A percentile compares a stretch with the other conserved stretches of the same genome.
Evolutionary conservation across 768 basidiomycete species (phyloP).

Genomic region (Phaeotremella fagi): DNA sequence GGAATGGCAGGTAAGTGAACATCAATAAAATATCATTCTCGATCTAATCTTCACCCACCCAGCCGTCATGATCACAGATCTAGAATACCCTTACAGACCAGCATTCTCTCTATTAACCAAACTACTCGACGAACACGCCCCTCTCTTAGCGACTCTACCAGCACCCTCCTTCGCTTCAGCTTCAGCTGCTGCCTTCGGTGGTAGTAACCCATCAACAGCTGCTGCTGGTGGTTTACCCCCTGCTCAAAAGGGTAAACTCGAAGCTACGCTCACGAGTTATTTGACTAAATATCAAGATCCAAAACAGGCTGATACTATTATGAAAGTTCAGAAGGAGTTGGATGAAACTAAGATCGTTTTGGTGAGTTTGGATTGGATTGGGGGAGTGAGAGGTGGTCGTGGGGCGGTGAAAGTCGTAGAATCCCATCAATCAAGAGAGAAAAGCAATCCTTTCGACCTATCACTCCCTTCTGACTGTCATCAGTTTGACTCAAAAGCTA

Average conservation of each 20-base stretch:
- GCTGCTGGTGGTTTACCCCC: constrained; percentile 64
- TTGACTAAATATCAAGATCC: constrained; percentile 94
- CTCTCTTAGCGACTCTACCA: constrained; percentile 56
- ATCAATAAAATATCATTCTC: constrained; percentile 2
- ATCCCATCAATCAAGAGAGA: too few relatives aligned
- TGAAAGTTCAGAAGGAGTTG: constrained; percentile 95
- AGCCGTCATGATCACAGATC: constrained; percentile 90
- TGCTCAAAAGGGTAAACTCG: constrained; percentile 53
- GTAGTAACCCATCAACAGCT: constrained; percentile 45
- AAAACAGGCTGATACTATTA: constrained; percentile 91
- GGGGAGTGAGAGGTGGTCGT: too few relatives aligned
- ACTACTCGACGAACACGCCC: constrained; percentile 82
- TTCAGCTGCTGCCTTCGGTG: constrained; percentile 33
- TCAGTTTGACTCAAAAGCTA: too few relatives aligned
- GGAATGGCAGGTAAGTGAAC: constrained; percentile 63
- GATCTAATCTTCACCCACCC: too few relatives aligned
- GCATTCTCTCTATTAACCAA: constrained; percentile 93
- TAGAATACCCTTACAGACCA: constrained; percentile 93
- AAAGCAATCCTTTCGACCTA: too few relatives aligned
- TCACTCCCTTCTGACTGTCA: too few relatives aligned
- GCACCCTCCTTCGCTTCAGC: constrained; percentile 31
- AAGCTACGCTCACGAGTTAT: constrained; percentile 56
- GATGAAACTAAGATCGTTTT: constrained; percentile 99
- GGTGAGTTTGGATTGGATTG: constrained; percentile 58
- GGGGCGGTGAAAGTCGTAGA: too few relatives aligned